Evolutionary conservation across 345 rosid genomes (phyloP), one percentile per base, ranked within the genome.

Genomic region (Citrus sp.): DNA sequence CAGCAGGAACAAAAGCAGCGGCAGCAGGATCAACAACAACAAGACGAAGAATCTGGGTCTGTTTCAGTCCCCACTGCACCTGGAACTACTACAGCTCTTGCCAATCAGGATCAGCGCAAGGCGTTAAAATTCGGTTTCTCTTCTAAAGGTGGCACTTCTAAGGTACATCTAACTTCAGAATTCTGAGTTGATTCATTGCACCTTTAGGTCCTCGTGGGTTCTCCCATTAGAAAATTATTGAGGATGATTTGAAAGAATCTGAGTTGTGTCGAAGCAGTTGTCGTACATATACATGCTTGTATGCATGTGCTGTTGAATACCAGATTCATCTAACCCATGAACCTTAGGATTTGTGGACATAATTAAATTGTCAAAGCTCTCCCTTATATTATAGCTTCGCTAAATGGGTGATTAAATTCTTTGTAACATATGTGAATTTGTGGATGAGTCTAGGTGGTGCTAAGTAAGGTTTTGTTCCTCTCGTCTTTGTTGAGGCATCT

Each of bases 81-180:
- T 40, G 82, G 38, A 78, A 80, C 76, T 78, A 86, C 85, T 32
- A 82, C 92, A 64, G 81, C 82, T 49, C 88, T 94, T 68, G 82
- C 85, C 70, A 93, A 87, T 80, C 99, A 92, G 84, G 97, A 94
- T 67, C 92, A 90, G 83, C 86, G 99, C 24, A 91, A 90, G 84
- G 65, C 88, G 35, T 82, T 96, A 65, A 96, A 96, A 82, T 96
- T 96, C 82, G 99, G 98, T 13, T 94, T 96, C 85, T 84, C 97
- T 77, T 87, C 98, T 2, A 94, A 94, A 80, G 84, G 82, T 60
- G 85, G 85, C 82, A 70, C 81, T 77, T 86, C 92, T 14, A 96
- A 94, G 98, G 99, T 94, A 86, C 49, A 79, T 49, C 5, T 25
- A 74, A 28, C 56, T 70, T 46, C 49, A 40, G 46, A 46, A 46